Base-by-base conservation (phyloP, 2,329 filamentous ascomycete species). In the Hypocrella siamensis region DNA sequence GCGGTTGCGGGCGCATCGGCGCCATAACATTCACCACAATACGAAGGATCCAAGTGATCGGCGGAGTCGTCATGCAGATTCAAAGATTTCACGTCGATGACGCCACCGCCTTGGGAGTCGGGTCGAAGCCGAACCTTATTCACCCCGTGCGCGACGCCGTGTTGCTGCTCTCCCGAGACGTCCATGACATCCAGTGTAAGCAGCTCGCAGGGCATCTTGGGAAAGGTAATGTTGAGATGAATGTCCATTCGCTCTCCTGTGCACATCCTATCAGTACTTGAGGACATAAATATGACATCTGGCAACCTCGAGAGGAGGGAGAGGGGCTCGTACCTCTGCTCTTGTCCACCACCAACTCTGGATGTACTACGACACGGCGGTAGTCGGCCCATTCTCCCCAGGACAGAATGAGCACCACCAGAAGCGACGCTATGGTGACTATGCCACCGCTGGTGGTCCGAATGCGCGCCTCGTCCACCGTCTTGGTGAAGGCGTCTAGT, bases 401-500 rank as follows among this genome's bases (percentile, higher is more conserved):
- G 17, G 85, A 70, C 43, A 98, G 69, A 57, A 79, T 94, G 28
- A 96, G 51, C 33, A 98, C 84, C 32, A 94, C 70, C 31, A 98
- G 54, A 46, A 98, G 64, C 38, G 86, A 94, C 42, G 79, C 70
- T 46, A 98, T 85, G 34, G 90, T 98, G 47, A 98, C 84, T 45
- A 98, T 74, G 43, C 90, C 90, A 42, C 90, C 90, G 3, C 85
- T 93, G 6, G 86, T 94, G 19, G 90, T 98, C 47, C 92, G 80
- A 52, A 98, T 75, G 46, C 90, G 75, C 43, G 92, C 90, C 74
- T 98, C 90, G 56, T 98, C 90, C 45, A 98, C 90, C 10, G 90
- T 98, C 62, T 98, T 98, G 31, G 88, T 93, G 56, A 98, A 98
- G 67, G 90, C 90, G 59, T 98, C 90, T 41, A 98, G 82, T 71